Percentiles rank a stretch among this genome's conserved stretches.
Conservation (phyloP, 108 stramenopile species). For the Chaetoceros muelleri region DNA sequence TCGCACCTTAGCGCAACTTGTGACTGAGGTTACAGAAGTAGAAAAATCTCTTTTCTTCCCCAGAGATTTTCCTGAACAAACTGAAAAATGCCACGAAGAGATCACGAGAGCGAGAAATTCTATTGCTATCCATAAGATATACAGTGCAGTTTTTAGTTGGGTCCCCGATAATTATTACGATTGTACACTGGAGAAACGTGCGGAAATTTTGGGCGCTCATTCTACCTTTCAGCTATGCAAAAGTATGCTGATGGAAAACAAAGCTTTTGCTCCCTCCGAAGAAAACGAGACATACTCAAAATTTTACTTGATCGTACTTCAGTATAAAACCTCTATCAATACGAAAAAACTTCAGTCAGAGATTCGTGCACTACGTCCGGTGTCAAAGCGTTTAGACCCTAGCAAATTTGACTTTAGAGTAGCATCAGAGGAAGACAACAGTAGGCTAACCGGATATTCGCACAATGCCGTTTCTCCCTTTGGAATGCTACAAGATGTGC, state of each 20-base stretch:
- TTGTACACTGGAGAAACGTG: slow-evolving; percentile 45
- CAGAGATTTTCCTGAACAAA: not conserved
- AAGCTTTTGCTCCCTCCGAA: slow-evolving; percentile 21
- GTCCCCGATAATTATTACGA: slow-evolving; percentile 56
- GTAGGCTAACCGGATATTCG: slow-evolving; percentile 55
- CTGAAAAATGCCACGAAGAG: not conserved
- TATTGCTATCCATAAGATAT: slow-evolving; percentile 5
- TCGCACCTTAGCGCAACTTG: too few species aligned
- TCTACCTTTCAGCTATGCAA: slow-evolving; percentile 56
- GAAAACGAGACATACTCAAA: slow-evolving; percentile 39
- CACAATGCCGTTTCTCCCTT: slow-evolving; percentile 79
- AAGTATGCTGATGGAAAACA: slow-evolving; percentile 72
- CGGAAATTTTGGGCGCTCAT: slow-evolving; percentile 29
- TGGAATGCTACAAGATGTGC: slow-evolving; percentile 54
- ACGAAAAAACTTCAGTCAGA: slow-evolving; percentile 42
- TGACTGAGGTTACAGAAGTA: too few species aligned
- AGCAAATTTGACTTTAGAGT: slow-evolving; percentile 58
- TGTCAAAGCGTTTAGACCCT: slow-evolving; percentile 26
- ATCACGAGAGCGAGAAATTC: not conserved
- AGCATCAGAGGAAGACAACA: slow-evolving; percentile 53
- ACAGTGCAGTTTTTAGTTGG: slow-evolving; percentile 47
- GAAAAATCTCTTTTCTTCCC: too few species aligned
- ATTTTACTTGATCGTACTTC: slow-evolving; percentile 69
- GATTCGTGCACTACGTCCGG: slow-evolving; percentile 46
- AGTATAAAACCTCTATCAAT: slow-evolving; percentile 64